These are phyloP conservation scores for Colletotrichum sojae DNA, from an alignment of 2,329 filamentous ascomycete genomes.

Conservation along the genomic window DNA sequence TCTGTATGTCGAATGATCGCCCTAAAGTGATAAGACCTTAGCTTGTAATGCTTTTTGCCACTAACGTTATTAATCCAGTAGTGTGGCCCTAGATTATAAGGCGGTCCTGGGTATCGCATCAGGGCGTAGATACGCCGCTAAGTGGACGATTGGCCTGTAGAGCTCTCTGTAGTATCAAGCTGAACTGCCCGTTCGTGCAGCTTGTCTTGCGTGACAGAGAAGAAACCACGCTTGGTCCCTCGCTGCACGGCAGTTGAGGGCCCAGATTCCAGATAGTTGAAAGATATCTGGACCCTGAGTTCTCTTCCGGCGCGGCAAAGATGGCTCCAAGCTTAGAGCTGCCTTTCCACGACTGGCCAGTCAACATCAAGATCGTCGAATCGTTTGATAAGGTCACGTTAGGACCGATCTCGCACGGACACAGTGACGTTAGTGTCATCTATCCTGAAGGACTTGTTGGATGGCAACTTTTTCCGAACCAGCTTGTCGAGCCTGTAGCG, in stretches of 20 bases:
- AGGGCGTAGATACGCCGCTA: slow-evolving; percentile 6
- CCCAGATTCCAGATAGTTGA: slow-evolving; percentile 40
- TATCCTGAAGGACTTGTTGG: slow-evolving; percentile 38
- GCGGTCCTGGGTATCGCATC: slow-evolving; percentile 14
- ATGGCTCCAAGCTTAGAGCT: slow-evolving; percentile 39
- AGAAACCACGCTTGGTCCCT: slow-evolving; percentile 3
- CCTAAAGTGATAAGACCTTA: too few species aligned
- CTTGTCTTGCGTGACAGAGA: neutral
- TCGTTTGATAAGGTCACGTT: slow-evolving; percentile 44
- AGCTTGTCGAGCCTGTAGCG: slow-evolving; percentile 40
- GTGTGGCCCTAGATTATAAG: slow-evolving; percentile 19
- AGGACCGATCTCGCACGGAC: slow-evolving; percentile 44
- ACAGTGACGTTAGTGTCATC: slow-evolving; percentile 44
- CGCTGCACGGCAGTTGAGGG: neutral
- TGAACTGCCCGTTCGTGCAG: neutral
- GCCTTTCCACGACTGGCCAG: slow-evolving; percentile 44
- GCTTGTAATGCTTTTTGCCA: neutral
- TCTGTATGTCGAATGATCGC: too few species aligned
- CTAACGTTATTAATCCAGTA: slow-evolving; percentile 17
- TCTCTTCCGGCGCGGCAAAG: slow-evolving; percentile 39
- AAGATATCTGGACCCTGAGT: slow-evolving; percentile 41
- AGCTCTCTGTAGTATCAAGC: neutral
- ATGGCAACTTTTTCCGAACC: slow-evolving; percentile 38
- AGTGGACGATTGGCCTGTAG: neutral
- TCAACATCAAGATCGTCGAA: slow-evolving; percentile 46